A percentile compares a stretch with the other conserved stretches of the same genome.
Evolutionary conservation across 352 stramenopile genomes (phyloP).

Genomic region (Phytopythium kandeliae): DNA sequence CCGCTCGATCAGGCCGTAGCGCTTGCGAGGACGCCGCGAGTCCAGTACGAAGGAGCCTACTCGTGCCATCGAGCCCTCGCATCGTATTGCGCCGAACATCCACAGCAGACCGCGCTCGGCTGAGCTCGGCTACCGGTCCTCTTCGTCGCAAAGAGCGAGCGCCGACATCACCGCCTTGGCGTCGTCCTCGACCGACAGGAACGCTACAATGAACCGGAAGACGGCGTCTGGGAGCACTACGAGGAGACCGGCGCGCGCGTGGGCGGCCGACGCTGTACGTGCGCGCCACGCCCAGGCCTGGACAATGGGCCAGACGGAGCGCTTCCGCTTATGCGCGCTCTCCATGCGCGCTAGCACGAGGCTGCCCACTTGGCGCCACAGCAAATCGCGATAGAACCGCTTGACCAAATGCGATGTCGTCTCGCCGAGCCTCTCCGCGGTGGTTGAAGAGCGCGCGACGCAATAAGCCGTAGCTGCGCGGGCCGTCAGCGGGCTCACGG

Average conservation of each 20-base stretch:
- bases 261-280: neutral
- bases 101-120: too few relatives aligned
- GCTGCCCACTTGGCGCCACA: conserved; percentile 1
- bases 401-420: neutral
- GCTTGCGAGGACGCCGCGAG: neutral
- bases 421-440: neutral
- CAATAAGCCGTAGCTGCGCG: neutral
- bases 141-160: neutral
- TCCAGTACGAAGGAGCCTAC: neutral
- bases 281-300: neutral
- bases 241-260: neutral
- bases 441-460: neutral
- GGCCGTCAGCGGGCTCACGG: neutral
- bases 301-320: neutral
- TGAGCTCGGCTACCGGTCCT: conserved; percentile 1
- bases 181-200: conserved; percentile 2
- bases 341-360: conserved; percentile 7
- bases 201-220: conserved; percentile 6
- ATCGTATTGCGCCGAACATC: too few relatives aligned
- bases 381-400: neutral
- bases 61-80: too few relatives aligned
- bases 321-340: conserved; percentile 2
- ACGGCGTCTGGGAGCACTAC: conserved; percentile 1
- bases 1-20: too few relatives aligned
- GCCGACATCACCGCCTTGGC: neutral